Percentiles rank a stretch among this genome's conserved stretches.
Evolutionary conservation across 1,139 yeast genomes (phyloP).

Genomic region (Fermentozyma sake): DNA sequence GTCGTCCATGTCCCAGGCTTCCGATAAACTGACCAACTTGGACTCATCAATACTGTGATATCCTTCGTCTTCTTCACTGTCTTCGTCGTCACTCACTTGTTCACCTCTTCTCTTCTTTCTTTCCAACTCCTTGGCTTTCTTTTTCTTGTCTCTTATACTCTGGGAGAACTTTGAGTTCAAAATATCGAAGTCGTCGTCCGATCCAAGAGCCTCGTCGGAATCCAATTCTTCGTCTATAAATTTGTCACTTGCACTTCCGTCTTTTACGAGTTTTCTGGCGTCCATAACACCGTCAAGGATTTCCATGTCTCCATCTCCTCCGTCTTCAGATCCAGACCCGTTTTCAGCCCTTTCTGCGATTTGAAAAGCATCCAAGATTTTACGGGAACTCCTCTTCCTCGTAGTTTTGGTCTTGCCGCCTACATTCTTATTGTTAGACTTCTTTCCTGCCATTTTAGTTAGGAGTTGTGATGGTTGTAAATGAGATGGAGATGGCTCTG

Average conservation of each 20-base stretch:
- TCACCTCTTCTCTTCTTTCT: constrained; percentile 16
- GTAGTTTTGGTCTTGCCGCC: constrained; percentile 6
- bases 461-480: neutral
- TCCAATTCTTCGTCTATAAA: constrained; percentile 66
- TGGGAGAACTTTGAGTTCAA: constrained; percentile 65
- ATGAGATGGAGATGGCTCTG: no score
- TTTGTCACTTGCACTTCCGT: constrained; percentile 17
- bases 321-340: constrained; percentile 11
- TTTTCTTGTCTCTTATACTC: constrained; percentile 54
- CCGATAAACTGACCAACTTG: constrained; percentile 72
- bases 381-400: constrained; percentile 31
- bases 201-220: constrained; percentile 73
- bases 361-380: constrained; percentile 43
- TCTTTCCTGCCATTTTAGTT: neutral
- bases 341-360: constrained; percentile 41
- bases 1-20: constrained; percentile 85
- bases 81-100: constrained; percentile 10
- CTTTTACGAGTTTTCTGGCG: constrained; percentile 33
- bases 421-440: constrained; percentile 1
- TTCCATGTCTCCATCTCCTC: constrained; percentile 15
- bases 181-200: constrained; percentile 70
- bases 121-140: constrained; percentile 27
- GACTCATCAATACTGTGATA: constrained; percentile 64
- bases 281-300: constrained; percentile 41
- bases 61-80: constrained; percentile 31